These are phyloP conservation scores for Beta lomatogona DNA, from an alignment of 179 eudicot species.

Conservation along the genomic window DNA sequence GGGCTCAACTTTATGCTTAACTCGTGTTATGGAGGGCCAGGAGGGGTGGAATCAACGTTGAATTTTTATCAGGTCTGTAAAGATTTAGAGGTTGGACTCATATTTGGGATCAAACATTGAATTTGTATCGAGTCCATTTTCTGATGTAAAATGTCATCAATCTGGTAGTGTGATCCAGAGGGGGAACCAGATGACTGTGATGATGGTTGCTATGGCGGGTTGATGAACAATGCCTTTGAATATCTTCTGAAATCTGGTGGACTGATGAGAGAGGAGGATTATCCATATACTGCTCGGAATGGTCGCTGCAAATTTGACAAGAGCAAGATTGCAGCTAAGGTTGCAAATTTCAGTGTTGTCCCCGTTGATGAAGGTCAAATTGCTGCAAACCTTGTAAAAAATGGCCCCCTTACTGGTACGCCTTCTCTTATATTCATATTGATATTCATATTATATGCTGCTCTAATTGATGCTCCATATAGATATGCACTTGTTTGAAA, in stretches of 20 bases:
- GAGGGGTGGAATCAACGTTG: no score
- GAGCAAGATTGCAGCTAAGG: conserved; percentile 72
- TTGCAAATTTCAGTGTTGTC: conserved; percentile 79
- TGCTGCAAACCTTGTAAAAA: conserved; percentile 86
- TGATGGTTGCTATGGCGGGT: conserved; percentile 69
- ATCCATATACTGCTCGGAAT: conserved; percentile 73
- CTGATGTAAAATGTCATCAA: neutral
- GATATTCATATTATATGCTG: neutral
- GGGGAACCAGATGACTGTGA: conserved; percentile 66
- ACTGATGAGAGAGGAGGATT: conserved; percentile 67
- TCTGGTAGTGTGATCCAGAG: conserved; percentile 74
- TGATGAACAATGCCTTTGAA: conserved; percentile 85
- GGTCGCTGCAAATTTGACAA: conserved; percentile 85
- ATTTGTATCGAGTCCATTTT: neutral
- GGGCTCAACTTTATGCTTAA: no score
- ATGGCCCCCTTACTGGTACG: conserved; percentile 90
- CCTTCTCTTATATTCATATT: neutral
- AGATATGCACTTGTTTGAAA: neutral
- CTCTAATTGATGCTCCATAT: neutral
- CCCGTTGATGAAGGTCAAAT: conserved; percentile 85
- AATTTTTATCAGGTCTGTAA: no score
- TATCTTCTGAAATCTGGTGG: conserved; percentile 79
- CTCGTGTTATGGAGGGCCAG: no score
- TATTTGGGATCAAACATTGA: neutral
- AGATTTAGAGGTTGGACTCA: neutral